Conservation (phyloP, 148 eudicot genomes). For the Chenopodium suecicum region DNA sequence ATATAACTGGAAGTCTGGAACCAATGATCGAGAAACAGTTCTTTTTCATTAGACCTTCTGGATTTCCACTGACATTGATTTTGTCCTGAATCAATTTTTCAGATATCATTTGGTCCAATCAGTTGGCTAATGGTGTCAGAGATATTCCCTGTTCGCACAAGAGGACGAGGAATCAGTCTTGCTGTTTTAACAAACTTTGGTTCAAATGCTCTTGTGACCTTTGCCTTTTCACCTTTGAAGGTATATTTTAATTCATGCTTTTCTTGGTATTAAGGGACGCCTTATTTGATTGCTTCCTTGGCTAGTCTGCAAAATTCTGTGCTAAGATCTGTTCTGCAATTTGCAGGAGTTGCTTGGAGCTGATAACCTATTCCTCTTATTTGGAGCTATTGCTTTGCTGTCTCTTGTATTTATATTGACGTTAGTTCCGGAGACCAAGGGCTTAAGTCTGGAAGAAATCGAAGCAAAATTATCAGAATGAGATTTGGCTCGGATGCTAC, state of each 20-base stretch:
- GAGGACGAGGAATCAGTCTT: conserved; percentile 96
- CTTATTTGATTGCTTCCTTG: neutral
- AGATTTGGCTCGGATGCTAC: conserved; percentile 12
- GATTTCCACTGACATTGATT: conserved; percentile 2
- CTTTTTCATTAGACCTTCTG: neutral
- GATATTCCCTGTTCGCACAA: conserved; percentile 92
- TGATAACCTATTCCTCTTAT: conserved; percentile 77
- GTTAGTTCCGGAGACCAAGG: conserved; percentile 89
- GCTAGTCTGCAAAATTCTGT: neutral
- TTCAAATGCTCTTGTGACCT: conserved; percentile 90
- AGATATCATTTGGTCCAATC: conserved; percentile 98
- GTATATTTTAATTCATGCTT: conserved; percentile 30
- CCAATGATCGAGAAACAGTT: neutral
- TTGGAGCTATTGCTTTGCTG: conserved; percentile 75
- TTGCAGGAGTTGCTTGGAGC: conserved; percentile 93
- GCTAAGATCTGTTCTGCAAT: conserved; percentile 8
- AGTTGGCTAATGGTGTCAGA: conserved; percentile 99
- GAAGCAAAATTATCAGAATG: conserved; percentile 80
- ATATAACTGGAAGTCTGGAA: neutral
- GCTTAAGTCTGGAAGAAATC: conserved; percentile 95
- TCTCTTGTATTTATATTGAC: conserved; percentile 65
- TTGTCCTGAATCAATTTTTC: conserved; percentile 16
- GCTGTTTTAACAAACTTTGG: conserved; percentile 94
- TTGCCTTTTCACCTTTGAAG: conserved; percentile 93
- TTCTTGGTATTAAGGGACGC: too few relatives aligned